A percentile compares a stretch with the other conserved stretches of the same genome.
phyloP scores from a whole-genome alignment of 768 basidiomycete species.

The Mycena filopes region DNA sequence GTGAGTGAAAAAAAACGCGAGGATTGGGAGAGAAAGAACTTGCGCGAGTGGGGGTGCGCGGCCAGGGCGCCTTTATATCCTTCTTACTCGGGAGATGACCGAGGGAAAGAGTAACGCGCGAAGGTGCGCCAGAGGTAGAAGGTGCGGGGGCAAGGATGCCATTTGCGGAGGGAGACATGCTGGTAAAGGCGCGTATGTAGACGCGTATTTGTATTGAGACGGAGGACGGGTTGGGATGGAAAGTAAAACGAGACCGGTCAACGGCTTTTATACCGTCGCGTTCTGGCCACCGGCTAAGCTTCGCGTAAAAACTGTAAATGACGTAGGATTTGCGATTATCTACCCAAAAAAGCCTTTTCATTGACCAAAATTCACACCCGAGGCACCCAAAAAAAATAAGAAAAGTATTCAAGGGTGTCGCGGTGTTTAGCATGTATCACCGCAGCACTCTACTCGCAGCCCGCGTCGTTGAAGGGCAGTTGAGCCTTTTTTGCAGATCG shows the following conservation, averaged over 20 bases:
- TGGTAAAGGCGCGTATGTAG: background rate
- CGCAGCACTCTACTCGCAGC: background rate
- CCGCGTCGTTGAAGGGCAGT: too few species aligned
- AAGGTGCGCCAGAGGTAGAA: conserved; percentile 53
- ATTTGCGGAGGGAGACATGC: background rate
- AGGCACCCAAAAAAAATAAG: background rate
- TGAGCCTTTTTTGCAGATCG: too few species aligned
- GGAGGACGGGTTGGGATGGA: background rate
- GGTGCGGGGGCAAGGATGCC: conserved; percentile 24
- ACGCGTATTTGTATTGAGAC: conserved; percentile 6
- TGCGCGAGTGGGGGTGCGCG: conserved; percentile 71
- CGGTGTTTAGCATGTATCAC: background rate
- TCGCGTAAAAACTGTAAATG: too few species aligned
- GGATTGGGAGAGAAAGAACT: conserved; percentile 1
- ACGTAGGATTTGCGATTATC: too few species aligned
- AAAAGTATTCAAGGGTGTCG: background rate
- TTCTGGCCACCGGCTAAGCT: too few species aligned
- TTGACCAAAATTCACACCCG: background rate
- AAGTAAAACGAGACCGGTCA: background rate
- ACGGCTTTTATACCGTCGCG: background rate
- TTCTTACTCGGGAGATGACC: conserved; percentile 81
- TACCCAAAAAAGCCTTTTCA: too few species aligned
- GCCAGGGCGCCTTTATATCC: conserved; percentile 77
- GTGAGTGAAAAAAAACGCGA: background rate
- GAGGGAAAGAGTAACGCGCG: conserved; percentile 75